These are phyloP conservation scores for Cystofilobasidium bisporidii DNA, from an alignment of 768 basidiomycete species.

Conservation along the genomic window DNA sequence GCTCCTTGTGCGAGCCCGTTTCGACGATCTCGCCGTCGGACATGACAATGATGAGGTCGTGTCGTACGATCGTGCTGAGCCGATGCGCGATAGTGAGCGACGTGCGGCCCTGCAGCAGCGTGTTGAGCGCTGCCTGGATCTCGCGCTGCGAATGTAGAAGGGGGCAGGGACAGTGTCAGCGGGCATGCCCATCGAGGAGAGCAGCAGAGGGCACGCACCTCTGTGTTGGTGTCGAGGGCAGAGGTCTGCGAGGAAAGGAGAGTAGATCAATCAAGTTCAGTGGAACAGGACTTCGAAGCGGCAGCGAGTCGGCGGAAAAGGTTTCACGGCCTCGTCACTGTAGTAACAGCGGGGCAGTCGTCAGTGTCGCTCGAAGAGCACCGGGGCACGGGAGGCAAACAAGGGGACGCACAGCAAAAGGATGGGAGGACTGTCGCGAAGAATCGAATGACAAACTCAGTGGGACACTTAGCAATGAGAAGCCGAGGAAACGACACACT, in stretches of 20 bases:
- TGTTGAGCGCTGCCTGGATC: conserved; percentile 73
- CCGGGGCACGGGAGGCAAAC: too few relatives aligned
- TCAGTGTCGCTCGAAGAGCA: too few relatives aligned
- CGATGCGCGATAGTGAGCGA: conserved; percentile 69
- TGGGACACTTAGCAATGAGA: too few relatives aligned
- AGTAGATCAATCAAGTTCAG: too few relatives aligned
- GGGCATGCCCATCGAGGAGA: background rate
- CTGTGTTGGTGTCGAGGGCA: conserved; percentile 80
- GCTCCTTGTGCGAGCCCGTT: conserved; percentile 54
- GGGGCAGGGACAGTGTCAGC: background rate
- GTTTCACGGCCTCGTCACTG: too few relatives aligned
- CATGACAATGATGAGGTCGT: conserved; percentile 76
- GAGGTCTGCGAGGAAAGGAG: conserved; percentile 34
- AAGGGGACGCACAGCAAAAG: too few relatives aligned
- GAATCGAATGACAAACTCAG: too few relatives aligned
- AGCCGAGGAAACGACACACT: background rate
- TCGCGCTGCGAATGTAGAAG: too few relatives aligned
- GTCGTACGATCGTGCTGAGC: conserved; percentile 49
- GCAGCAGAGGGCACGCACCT: conserved; percentile 35
- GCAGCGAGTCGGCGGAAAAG: too few relatives aligned
- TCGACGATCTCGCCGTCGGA: conserved; percentile 83
- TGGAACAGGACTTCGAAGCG: too few relatives aligned
- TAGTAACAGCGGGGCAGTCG: too few relatives aligned
- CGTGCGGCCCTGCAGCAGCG: conserved; percentile 62
- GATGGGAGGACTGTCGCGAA: too few relatives aligned